A percentile compares a stretch with the other conserved stretches of the same genome.
Conservation (phyloP, 2,329 filamentous ascomycete genomes). For the Akanthomyces dipterigenus region DNA sequence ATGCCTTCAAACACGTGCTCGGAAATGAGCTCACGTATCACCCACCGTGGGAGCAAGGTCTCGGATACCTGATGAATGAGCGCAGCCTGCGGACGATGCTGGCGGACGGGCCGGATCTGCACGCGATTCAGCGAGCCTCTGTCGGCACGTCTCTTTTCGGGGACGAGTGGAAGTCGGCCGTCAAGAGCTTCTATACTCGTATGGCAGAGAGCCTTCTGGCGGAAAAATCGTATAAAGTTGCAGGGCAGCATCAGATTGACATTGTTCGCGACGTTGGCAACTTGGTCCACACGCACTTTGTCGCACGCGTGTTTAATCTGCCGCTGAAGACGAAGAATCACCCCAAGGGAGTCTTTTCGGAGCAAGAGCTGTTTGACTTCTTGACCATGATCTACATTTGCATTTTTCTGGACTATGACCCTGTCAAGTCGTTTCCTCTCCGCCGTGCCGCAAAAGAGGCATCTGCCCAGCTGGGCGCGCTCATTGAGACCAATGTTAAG, state of each 20-base stretch:
- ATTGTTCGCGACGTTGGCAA: constrained; percentile 65
- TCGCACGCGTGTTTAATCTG: constrained; percentile 55
- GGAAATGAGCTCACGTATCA: constrained; percentile 55
- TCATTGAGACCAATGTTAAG: constrained; percentile 61
- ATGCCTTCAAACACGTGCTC: constrained; percentile 55
- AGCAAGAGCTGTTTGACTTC: constrained; percentile 53
- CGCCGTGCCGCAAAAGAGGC: constrained; percentile 51
- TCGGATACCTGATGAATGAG: constrained; percentile 55
- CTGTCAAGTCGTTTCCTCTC: constrained; percentile 59
- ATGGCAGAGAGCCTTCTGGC: constrained; percentile 55
- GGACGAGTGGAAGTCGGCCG: constrained; percentile 52
- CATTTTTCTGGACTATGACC: constrained; percentile 61
- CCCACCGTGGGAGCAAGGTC: constrained; percentile 56
- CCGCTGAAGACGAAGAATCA: constrained; percentile 58
- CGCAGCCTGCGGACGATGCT: constrained; percentile 51
- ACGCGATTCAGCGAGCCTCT: constrained; percentile 43
- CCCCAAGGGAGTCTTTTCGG: constrained; percentile 50
- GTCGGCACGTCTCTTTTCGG: constrained; percentile 54
- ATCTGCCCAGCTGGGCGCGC: constrained; percentile 49
- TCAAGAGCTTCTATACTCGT: constrained; percentile 61
- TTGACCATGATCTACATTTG: constrained; percentile 59
- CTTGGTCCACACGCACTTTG: constrained; percentile 57
- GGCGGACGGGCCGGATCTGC: constrained; percentile 41
- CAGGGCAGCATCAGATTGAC: constrained; percentile 54
- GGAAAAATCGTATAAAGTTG: constrained; percentile 58